Percentiles rank a stretch among this genome's conserved stretches.
Evolutionary conservation across 2,329 filamentous ascomycete genomes (phyloP).

Genomic region (Fusarium equiseti): DNA sequence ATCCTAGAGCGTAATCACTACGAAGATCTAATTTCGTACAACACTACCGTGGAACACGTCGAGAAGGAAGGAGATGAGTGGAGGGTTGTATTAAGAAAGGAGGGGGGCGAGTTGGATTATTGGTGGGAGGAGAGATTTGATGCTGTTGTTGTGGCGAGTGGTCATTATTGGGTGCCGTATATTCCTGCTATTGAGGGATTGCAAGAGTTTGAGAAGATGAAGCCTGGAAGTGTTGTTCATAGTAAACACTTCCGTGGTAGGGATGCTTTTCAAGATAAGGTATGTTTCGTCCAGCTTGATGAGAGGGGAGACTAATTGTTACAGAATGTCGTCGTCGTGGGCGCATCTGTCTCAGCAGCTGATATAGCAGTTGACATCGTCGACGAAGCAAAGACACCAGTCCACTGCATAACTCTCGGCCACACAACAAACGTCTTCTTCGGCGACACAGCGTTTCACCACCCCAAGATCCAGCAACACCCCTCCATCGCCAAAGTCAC

Average conservation of each 20-base stretch:
- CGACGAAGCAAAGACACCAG: slow-evolving; percentile 58
- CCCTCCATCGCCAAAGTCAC: slow-evolving; percentile 63
- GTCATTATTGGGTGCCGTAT: slow-evolving; percentile 71
- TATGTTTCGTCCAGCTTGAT: slow-evolving; percentile 35
- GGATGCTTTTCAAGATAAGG: slow-evolving; percentile 60
- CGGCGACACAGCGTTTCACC: slow-evolving; percentile 69
- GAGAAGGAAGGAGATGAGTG: slow-evolving; percentile 64
- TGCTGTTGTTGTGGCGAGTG: slow-evolving; percentile 70
- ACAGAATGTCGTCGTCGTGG: slow-evolving; percentile 70
- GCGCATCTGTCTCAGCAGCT: slow-evolving; percentile 73
- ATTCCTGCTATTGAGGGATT: slow-evolving; percentile 64
- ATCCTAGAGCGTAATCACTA: slow-evolving; percentile 67
- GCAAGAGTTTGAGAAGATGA: slow-evolving; percentile 58
- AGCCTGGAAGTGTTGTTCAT: slow-evolving; percentile 65
- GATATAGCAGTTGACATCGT: slow-evolving; percentile 70
- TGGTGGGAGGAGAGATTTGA: slow-evolving; percentile 75
- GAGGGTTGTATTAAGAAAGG: slow-evolving; percentile 62
- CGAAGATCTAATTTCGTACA: slow-evolving; percentile 63
- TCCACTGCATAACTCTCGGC: slow-evolving; percentile 65
- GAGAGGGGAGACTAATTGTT: neutral
- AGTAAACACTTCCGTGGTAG: slow-evolving; percentile 66
- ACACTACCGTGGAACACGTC: slow-evolving; percentile 71
- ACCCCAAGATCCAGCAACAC: slow-evolving; percentile 62
- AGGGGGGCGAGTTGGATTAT: slow-evolving; percentile 58
- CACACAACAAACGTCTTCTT: slow-evolving; percentile 66